Conservation (phyloP, 495 filamentous ascomycete genomes). For the Aspergillus funiculosus region DNA sequence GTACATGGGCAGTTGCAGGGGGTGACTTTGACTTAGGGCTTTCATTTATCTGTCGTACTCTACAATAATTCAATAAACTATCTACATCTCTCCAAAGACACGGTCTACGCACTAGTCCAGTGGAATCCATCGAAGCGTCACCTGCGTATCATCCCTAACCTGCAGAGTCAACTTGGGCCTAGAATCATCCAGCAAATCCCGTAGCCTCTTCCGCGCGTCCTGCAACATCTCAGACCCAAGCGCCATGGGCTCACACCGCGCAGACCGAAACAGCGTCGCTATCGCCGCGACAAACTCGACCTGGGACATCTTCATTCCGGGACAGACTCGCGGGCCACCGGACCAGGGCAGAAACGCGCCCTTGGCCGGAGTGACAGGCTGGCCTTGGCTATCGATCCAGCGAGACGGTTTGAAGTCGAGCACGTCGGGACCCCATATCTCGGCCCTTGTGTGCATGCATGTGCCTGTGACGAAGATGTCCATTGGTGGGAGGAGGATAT, state of each 20-base stretch:
- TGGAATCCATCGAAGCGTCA: conserved; percentile 5
- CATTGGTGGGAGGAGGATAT: conserved; percentile 27
- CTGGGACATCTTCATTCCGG: conserved; percentile 47
- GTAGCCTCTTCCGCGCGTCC: not conserved
- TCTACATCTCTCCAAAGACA: too few species aligned
- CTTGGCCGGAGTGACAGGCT: conserved; percentile 26
- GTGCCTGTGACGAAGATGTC: conserved; percentile 24
- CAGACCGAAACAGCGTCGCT: conserved; percentile 33
- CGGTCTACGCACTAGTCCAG: too few species aligned
- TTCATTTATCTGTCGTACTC: too few species aligned
- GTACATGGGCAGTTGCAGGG: too few species aligned
- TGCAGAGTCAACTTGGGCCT: conserved; percentile 1
- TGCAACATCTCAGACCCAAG: not conserved
- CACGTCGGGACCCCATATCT: conserved; percentile 44
- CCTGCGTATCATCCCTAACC: not conserved
- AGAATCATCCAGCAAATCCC: not conserved
- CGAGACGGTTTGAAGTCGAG: conserved; percentile 44
- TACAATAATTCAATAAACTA: too few species aligned
- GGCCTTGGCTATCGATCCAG: conserved; percentile 28
- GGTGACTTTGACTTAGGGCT: too few species aligned
- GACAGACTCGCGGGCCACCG: conserved; percentile 41
- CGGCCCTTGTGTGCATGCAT: conserved; percentile 34
- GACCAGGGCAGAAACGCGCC: conserved; percentile 46
- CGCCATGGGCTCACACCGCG: conserved; percentile 14
- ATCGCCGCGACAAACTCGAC: conserved; percentile 51